These are phyloP conservation scores for Blastocystis sp. DNA, from an alignment of 352 stramenopile genomes.

Conservation along the genomic window DNA sequence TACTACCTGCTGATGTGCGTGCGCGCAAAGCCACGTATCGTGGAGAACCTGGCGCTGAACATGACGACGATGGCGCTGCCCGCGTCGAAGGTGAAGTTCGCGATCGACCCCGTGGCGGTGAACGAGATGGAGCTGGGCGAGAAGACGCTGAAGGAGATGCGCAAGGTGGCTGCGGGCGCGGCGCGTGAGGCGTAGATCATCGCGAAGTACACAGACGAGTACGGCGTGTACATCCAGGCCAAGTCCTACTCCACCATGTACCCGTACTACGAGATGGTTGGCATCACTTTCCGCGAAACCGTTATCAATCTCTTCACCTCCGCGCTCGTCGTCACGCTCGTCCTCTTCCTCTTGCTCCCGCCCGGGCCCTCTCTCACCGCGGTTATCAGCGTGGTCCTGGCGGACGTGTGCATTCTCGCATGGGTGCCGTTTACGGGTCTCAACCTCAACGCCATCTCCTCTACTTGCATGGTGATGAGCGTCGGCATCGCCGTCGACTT, in stretches of 20 bases:
- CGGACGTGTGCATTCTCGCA: conserved; percentile 60
- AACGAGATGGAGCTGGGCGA: conserved; percentile 42
- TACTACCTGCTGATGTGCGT: conserved; percentile 44
- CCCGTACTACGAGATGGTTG: conserved; percentile 67
- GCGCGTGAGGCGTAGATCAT: background rate
- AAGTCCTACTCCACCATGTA: conserved; percentile 51
- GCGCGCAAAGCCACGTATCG: conserved; percentile 22
- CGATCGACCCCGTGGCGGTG: conserved; percentile 12
- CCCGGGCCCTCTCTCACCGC: conserved; percentile 28
- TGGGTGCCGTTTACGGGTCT: conserved; percentile 52
- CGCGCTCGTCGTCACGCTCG: conserved; percentile 44
- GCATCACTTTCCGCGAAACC: conserved; percentile 61
- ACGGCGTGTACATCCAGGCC: conserved; percentile 38
- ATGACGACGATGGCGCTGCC: background rate
- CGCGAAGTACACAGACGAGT: conserved; percentile 38
- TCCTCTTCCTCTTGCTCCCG: conserved; percentile 42
- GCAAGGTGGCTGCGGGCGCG: background rate
- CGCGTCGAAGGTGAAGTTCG: conserved; percentile 50
- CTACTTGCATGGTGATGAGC: conserved; percentile 65
- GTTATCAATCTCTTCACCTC: conserved; percentile 60
- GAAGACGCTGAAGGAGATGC: background rate
- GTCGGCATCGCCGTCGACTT: conserved; percentile 69
- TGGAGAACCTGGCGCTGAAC: conserved; percentile 7
- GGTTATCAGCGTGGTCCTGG: conserved; percentile 29
- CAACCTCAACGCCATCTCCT: conserved; percentile 62